Percentiles rank a stretch among this genome's conserved stretches.
phyloP scores from a whole-genome alignment of 2,329 filamentous ascomycete species.

The Volutella citrinella region DNA sequence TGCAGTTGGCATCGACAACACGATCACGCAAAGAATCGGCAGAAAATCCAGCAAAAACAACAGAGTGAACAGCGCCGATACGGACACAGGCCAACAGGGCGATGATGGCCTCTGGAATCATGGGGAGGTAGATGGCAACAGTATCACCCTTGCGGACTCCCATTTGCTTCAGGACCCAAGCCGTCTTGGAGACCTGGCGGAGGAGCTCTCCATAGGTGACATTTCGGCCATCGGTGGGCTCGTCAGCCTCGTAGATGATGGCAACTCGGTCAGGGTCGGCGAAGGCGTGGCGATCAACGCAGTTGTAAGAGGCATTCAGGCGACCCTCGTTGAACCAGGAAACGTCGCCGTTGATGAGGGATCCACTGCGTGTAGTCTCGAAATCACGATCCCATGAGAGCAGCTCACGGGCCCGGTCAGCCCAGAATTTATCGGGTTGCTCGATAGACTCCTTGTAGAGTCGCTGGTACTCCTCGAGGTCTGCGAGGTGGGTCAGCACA shows the following conservation, averaged over 20 bases:
- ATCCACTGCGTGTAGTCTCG: constrained; percentile 79
- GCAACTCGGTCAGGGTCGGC: constrained; percentile 90
- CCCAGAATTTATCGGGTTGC: constrained; percentile 89
- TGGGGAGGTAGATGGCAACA: constrained; percentile 94
- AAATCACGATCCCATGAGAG: constrained; percentile 91
- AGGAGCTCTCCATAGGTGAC: constrained; percentile 93
- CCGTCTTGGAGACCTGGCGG: constrained; percentile 82
- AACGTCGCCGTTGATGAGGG: constrained; percentile 74
- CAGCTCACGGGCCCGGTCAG: constrained; percentile 77
- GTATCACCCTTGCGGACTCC: constrained; percentile 97
- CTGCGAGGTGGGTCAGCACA: constrained; percentile 35
- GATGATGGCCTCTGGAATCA: constrained; percentile 95
- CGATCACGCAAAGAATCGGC: constrained; percentile 94
- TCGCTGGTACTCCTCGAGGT: constrained; percentile 63
- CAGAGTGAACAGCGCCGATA: constrained; percentile 94
- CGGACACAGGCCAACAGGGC: constrained; percentile 87
- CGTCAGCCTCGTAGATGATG: constrained; percentile 98
- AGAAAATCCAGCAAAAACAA: constrained; percentile 97
- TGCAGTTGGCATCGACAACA: constrained; percentile 85
- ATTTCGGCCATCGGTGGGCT: constrained; percentile 79
- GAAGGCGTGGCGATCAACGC: constrained; percentile 93
- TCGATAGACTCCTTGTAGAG: constrained; percentile 83
- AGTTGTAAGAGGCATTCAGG: constrained; percentile 96
- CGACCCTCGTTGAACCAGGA: constrained; percentile 94
- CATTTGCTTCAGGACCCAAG: constrained; percentile 89